Evolutionary conservation across 208 protist species (phyloP).

Genomic region (Phytomonas sp.): DNA sequence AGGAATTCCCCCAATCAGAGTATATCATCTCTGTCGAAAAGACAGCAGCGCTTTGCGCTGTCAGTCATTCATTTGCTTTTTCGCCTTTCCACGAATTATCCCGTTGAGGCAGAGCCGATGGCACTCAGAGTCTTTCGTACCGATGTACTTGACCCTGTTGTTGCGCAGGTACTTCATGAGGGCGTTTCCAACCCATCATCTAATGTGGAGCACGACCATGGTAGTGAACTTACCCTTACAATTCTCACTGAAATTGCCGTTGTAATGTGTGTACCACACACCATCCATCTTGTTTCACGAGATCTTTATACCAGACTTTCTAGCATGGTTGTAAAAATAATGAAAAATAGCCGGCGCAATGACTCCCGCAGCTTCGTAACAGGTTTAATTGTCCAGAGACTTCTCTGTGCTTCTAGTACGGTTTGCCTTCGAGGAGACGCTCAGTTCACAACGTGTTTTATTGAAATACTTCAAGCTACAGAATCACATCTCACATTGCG

Average conservation of each 20-base stretch:
- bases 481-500: constrained; percentile 21
- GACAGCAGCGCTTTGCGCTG: constrained; percentile 38
- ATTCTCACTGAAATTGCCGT: constrained; percentile 57
- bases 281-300: constrained; percentile 55
- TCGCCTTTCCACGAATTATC: constrained; percentile 35
- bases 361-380: constrained; percentile 13
- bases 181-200: constrained; percentile 4
- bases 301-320: constrained; percentile 16
- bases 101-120: constrained; percentile 49
- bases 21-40: constrained; percentile 6
- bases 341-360: background rate
- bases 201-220: constrained; percentile 1
- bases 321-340: background rate
- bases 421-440: constrained; percentile 39
- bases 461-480: constrained; percentile 28
- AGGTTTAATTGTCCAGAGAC: constrained; percentile 21
- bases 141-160: constrained; percentile 45
- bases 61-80: constrained; percentile 55
- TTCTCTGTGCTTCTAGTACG: constrained; percentile 35
- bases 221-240: constrained; percentile 26
- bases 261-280: constrained; percentile 56
- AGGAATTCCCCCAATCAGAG: background rate
- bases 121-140: constrained; percentile 48
- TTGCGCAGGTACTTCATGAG: constrained; percentile 30
- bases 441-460: constrained; percentile 26